A percentile compares a stretch with the other conserved stretches of the same genome.
These are phyloP conservation scores for Casuarina equisetifolia DNA, from an alignment of 306 rosid species.

Conservation along the genomic window DNA sequence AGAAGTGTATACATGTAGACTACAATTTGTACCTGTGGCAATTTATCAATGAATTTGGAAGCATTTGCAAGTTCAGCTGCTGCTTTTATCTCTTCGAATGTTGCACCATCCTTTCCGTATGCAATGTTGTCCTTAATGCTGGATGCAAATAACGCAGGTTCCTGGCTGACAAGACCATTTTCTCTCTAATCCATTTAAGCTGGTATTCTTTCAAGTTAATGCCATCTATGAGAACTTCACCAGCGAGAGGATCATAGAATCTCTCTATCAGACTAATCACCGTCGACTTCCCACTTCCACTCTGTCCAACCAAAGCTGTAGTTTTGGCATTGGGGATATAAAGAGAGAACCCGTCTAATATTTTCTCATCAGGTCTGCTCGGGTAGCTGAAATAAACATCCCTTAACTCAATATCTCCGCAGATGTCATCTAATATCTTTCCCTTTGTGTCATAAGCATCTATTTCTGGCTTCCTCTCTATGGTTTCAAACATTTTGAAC, in stretches of 20 bases:
- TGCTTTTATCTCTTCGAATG: constrained; percentile 36
- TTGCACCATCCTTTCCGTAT: constrained; percentile 15
- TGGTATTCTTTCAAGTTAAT: constrained; percentile 42
- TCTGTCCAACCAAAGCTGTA: constrained; percentile 23
- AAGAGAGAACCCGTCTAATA: constrained; percentile 47
- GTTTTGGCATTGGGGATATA: constrained; percentile 51
- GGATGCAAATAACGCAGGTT: constrained; percentile 20
- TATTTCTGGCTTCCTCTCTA: constrained; percentile 43
- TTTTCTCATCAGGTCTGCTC: constrained; percentile 30
- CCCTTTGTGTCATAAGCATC: constrained; percentile 41
- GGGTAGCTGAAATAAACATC: constrained; percentile 23
- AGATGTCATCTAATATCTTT: too few species aligned
- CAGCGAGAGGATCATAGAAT: too few species aligned
- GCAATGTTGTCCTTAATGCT: too few species aligned
- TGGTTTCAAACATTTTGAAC: constrained; percentile 57
- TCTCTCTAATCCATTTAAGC: constrained; percentile 38
- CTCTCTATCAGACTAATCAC: too few species aligned
- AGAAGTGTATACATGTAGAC: too few species aligned
- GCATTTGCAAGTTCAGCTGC: constrained; percentile 49
- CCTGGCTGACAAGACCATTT: constrained; percentile 53
- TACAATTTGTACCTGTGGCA: too few species aligned
- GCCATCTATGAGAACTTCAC: too few species aligned
- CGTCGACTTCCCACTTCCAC: too few species aligned
- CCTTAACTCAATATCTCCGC: constrained; percentile 16
- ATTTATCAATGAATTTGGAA: too few species aligned